Evolutionary conservation across 1,284 basidiomycete species (phyloP).

Genomic region (Pseudozyma thailandica): DNA sequence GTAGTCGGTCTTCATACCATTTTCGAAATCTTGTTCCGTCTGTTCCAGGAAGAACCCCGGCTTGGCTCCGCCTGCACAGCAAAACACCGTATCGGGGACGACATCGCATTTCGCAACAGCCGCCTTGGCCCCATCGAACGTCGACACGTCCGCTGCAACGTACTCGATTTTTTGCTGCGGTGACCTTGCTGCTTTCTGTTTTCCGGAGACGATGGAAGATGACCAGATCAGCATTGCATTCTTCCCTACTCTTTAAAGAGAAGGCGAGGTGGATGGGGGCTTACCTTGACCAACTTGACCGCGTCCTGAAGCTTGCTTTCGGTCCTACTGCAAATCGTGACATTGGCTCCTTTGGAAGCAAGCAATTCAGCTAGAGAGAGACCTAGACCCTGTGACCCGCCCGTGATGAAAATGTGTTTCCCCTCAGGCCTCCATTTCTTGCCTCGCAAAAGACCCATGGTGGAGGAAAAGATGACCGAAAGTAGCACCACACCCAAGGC

Average conservation of each 20-base stretch:
- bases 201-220: background rate
- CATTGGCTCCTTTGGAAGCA: slow-evolving; percentile 78
- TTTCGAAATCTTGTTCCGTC: slow-evolving; percentile 73
- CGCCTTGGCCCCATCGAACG: slow-evolving; percentile 52
- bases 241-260: background rate
- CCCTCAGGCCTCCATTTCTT: slow-evolving; percentile 36
- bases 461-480: slow-evolving; percentile 29
- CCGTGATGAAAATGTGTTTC: slow-evolving; percentile 74
- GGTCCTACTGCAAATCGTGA: slow-evolving; percentile 82
- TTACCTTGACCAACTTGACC: slow-evolving; percentile 75
- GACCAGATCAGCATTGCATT: slow-evolving; percentile 1
- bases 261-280: background rate
- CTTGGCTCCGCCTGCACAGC: slow-evolving; percentile 78
- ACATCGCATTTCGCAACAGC: slow-evolving; percentile 58
- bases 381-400: slow-evolving; percentile 83
- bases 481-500: slow-evolving; percentile 13
- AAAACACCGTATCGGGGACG: slow-evolving; percentile 77
- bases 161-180: slow-evolving; percentile 36
- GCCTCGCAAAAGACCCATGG: slow-evolving; percentile 27
- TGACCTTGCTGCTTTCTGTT: slow-evolving; percentile 27
- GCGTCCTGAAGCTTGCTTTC: slow-evolving; percentile 75
- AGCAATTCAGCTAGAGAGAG: slow-evolving; percentile 78
- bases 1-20: slow-evolving; percentile 71
- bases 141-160: slow-evolving; percentile 60
- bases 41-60: slow-evolving; percentile 81